phyloP scores from a whole-genome alignment of 2,329 filamentous ascomycete species.

The Aspergillus sp. region DNA sequence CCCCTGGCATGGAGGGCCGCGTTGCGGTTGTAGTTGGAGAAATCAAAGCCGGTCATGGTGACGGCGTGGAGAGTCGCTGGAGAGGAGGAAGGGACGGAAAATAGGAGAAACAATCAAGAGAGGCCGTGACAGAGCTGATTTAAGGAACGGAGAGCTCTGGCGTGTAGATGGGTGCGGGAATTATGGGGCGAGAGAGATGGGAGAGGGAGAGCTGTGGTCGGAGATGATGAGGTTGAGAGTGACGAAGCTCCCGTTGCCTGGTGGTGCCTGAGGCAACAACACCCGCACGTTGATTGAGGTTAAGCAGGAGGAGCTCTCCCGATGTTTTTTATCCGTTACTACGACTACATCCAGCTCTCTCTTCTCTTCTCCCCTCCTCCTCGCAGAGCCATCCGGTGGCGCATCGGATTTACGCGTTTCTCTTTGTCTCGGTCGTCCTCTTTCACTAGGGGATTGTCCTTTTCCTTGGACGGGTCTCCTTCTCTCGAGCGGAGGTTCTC shows the following conservation, averaged over 20 bases:
- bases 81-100: conserved; percentile 18
- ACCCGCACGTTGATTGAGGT: too few relatives aligned
- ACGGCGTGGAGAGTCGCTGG: conserved; percentile 16
- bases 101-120: background rate
- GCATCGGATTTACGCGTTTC: background rate
- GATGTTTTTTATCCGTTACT: conserved; percentile 19
- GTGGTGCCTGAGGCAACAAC: conserved; percentile 20
- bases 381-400: background rate
- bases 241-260: conserved; percentile 44
- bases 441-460: background rate
- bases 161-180: conserved; percentile 18
- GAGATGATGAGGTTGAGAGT: conserved; percentile 27
- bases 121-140: background rate
- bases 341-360: background rate
- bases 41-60: conserved; percentile 96
- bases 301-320: background rate
- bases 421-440: background rate
- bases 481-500: conserved; percentile 27
- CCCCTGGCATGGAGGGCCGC: conserved; percentile 90
- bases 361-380: background rate
- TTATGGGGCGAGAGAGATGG: conserved; percentile 30
- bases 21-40: conserved; percentile 99
- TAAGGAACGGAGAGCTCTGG: background rate
- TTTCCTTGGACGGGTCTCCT: conserved; percentile 13
- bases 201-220: conserved; percentile 24